Conservation (phyloP, 108 stramenopile genomes). For the Mediolabrus comicus region DNA sequence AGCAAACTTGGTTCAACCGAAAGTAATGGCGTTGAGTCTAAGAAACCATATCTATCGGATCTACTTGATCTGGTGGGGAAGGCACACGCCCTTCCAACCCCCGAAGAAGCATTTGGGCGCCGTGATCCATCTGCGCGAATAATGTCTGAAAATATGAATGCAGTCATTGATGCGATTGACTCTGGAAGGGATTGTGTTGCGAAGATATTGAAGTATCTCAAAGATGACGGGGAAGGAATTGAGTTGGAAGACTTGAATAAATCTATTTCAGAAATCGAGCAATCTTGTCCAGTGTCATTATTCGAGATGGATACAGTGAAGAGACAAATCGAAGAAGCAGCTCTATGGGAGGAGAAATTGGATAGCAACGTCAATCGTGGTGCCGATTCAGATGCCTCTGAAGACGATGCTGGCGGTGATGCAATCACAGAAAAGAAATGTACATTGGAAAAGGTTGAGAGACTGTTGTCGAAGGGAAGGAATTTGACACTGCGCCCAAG, state of each 20-base stretch:
- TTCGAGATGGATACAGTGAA: constrained; percentile 45
- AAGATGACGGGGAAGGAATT: constrained; percentile 59
- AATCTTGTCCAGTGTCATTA: constrained; percentile 40
- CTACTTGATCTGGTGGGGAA: constrained; percentile 37
- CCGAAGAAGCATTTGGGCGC: constrained; percentile 42
- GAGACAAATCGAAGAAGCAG: constrained; percentile 28
- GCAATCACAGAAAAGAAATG: constrained; percentile 37
- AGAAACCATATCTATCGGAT: constrained; percentile 25
- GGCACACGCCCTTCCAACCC: constrained; percentile 50
- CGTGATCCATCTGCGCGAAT: constrained; percentile 37
- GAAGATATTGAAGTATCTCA: constrained; percentile 24
- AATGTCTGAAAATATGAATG: constrained; percentile 49
- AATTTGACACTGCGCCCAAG: constrained; percentile 44
- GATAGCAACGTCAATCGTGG: constrained; percentile 32
- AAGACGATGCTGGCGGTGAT: constrained; percentile 24
- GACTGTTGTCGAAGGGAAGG: constrained; percentile 30
- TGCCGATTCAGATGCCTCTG: constrained; percentile 52
- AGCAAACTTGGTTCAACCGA: constrained; percentile 3
- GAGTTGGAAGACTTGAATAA: constrained; percentile 61
- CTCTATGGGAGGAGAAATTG: constrained; percentile 36
- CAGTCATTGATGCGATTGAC: constrained; percentile 43
- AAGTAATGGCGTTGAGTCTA: constrained; percentile 1
- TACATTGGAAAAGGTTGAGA: constrained; percentile 42
- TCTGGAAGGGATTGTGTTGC: constrained; percentile 41
- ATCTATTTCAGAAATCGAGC: constrained; percentile 40